phyloP scores from a whole-genome alignment of 2,329 filamentous ascomycete species.

The Penicillium freii region DNA sequence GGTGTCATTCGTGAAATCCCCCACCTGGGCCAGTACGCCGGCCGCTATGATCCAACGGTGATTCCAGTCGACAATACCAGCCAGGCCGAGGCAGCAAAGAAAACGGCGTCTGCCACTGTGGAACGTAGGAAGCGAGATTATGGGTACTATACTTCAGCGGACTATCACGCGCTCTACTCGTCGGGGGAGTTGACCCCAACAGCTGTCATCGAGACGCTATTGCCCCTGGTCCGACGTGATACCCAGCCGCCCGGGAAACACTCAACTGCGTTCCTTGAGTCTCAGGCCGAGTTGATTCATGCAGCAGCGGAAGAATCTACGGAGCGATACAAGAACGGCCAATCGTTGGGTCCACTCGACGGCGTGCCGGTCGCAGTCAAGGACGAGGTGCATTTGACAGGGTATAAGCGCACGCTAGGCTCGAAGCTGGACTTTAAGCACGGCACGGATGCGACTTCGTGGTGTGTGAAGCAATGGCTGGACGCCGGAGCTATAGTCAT shows the following conservation, averaged over 20 bases:
- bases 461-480: slow-evolving; percentile 69
- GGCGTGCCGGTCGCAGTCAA: slow-evolving; percentile 82
- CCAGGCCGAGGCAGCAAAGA: slow-evolving; percentile 17
- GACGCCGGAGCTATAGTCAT: slow-evolving; percentile 73
- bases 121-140: slow-evolving; percentile 34
- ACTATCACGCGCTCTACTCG: slow-evolving; percentile 75
- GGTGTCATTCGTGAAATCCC: slow-evolving; percentile 54
- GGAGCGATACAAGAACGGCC: slow-evolving; percentile 65
- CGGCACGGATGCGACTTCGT: slow-evolving; percentile 57
- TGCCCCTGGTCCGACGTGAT: slow-evolving; percentile 67
- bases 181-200: slow-evolving; percentile 68
- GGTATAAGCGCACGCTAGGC: slow-evolving; percentile 66
- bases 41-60: slow-evolving; percentile 59
- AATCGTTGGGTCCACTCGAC: slow-evolving; percentile 68
- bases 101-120: slow-evolving; percentile 26
- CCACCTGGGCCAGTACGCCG: slow-evolving; percentile 53
- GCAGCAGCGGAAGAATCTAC: slow-evolving; percentile 72
- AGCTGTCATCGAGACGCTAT: slow-evolving; percentile 67
- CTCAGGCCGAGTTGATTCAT: slow-evolving; percentile 60
- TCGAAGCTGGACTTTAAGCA: slow-evolving; percentile 59
- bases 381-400: slow-evolving; percentile 71
- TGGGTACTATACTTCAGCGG: slow-evolving; percentile 67
- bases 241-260: slow-evolving; percentile 57
- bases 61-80: slow-evolving; percentile 41
- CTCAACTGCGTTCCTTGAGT: slow-evolving; percentile 70